Evolutionary conservation across 805 yeast species (phyloP).

Genomic region (Metschnikowia vanudenii): DNA sequence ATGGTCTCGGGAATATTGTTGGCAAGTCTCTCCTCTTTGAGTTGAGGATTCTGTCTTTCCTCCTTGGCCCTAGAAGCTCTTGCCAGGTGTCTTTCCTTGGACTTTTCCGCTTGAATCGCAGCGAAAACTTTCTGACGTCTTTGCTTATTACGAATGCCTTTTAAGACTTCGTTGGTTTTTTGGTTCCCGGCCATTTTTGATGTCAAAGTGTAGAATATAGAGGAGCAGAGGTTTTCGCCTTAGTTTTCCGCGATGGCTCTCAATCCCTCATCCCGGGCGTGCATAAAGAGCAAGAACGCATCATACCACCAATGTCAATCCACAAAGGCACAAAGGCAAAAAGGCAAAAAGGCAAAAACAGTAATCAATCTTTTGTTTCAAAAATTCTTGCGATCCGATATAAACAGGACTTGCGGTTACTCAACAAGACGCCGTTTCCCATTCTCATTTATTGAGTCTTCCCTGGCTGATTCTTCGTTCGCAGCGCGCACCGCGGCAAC

Average conservation of each 20-base stretch:
- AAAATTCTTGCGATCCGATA: neutral
- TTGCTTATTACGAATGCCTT: slow-evolving; percentile 67
- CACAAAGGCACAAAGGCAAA: neutral
- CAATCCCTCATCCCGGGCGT: slow-evolving; percentile 11
- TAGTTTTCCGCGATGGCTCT: slow-evolving; percentile 11
- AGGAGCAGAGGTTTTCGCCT: slow-evolving; percentile 2
- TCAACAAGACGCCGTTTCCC: slow-evolving; percentile 31
- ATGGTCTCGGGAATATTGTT: slow-evolving; percentile 79
- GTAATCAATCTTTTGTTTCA: neutral
- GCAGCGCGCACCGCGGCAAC: slow-evolving; percentile 29
- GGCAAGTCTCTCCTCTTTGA: slow-evolving; percentile 74
- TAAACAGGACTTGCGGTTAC: neutral
- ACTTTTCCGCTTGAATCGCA: slow-evolving; percentile 67
- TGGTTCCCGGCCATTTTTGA: slow-evolving; percentile 6
- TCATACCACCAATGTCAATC: neutral
- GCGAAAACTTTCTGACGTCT: slow-evolving; percentile 78
- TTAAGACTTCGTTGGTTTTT: slow-evolving; percentile 20
- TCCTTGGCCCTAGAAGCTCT: slow-evolving; percentile 85
- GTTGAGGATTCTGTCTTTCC: slow-evolving; percentile 78
- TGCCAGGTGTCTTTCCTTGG: slow-evolving; percentile 71
- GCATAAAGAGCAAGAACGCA: slow-evolving; percentile 6
- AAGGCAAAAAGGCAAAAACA: neutral
- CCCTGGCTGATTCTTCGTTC: slow-evolving; percentile 19
- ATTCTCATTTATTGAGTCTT: slow-evolving; percentile 27
- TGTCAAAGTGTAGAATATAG: neutral